A percentile compares a stretch with the other conserved stretches of the same genome.
Conservation (phyloP, 495 filamentous ascomycete genomes). For the Neurospora sp. region DNA sequence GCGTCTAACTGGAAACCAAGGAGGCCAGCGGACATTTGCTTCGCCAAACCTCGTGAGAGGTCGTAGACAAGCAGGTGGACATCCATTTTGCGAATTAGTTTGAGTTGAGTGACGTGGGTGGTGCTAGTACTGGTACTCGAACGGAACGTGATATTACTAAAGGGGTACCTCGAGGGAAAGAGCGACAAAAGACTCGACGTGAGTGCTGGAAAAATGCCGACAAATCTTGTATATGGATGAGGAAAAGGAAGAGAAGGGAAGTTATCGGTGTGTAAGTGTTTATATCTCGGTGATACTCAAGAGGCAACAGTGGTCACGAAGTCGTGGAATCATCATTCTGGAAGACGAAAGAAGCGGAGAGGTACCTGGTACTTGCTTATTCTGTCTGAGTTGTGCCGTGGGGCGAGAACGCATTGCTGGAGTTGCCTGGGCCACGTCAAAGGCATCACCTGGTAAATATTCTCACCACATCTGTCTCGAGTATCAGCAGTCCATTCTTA, state of each 20-base stretch:
- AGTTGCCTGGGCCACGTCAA: background rate
- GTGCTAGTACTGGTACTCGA: background rate
- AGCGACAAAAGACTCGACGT: background rate
- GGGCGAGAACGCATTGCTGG: background rate
- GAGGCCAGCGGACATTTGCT: slow-evolving; percentile 36
- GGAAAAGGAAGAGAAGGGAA: background rate
- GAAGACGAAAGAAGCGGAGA: slow-evolving; percentile 8
- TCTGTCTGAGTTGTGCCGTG: background rate
- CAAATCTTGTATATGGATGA: background rate
- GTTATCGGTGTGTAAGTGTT: background rate
- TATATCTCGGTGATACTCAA: background rate
- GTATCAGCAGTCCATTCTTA: background rate
- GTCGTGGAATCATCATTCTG: slow-evolving; percentile 4
- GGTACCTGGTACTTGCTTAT: background rate
- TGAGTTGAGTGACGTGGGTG: background rate
- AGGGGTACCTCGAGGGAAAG: background rate
- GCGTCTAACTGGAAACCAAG: slow-evolving; percentile 76
- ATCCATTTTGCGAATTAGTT: slow-evolving; percentile 49
- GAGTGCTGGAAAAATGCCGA: background rate
- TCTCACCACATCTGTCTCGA: background rate
- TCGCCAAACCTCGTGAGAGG: slow-evolving; percentile 61
- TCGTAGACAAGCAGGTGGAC: slow-evolving; percentile 92
- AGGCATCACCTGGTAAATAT: background rate
- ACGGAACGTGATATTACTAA: background rate
- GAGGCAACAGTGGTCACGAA: slow-evolving; percentile 17